Conservation (phyloP, 768 basidiomycete genomes). For the Tephrocybe sp. region DNA sequence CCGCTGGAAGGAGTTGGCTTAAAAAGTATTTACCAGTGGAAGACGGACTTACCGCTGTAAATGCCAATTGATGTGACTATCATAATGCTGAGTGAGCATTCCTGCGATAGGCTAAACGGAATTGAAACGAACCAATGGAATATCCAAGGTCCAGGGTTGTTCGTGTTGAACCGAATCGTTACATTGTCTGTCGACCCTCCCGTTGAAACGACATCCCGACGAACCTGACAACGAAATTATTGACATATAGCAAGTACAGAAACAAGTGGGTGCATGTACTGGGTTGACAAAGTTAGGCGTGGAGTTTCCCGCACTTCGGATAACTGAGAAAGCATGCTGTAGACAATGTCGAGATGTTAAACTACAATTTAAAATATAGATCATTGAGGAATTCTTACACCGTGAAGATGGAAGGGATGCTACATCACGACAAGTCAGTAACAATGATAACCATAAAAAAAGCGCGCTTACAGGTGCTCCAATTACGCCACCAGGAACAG, state of each 20-base stretch:
- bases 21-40: too few relatives aligned
- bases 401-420: conserved; percentile 30
- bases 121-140: conserved; percentile 9
- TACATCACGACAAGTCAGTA: conserved; percentile 8
- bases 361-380: background rate
- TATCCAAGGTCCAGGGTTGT: conserved; percentile 12
- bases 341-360: background rate
- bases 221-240: conserved; percentile 20
- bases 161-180: conserved; percentile 11
- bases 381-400: conserved; percentile 16
- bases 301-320: conserved; percentile 32
- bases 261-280: background rate
- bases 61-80: conserved; percentile 14
- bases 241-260: background rate
- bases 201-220: conserved; percentile 16
- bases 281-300: conserved; percentile 46
- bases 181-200: conserved; percentile 3
- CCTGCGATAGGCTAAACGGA: background rate
- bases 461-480: conserved; percentile 2
- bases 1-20: too few relatives aligned
- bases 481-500: conserved; percentile 22
- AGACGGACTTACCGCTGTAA: conserved; percentile 6
- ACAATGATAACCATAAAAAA: background rate
- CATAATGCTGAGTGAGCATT: background rate
- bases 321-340: conserved; percentile 35